These are phyloP conservation scores for Fragaria vesca DNA, from an alignment of 306 rosid genomes.

Conservation along the genomic window DNA sequence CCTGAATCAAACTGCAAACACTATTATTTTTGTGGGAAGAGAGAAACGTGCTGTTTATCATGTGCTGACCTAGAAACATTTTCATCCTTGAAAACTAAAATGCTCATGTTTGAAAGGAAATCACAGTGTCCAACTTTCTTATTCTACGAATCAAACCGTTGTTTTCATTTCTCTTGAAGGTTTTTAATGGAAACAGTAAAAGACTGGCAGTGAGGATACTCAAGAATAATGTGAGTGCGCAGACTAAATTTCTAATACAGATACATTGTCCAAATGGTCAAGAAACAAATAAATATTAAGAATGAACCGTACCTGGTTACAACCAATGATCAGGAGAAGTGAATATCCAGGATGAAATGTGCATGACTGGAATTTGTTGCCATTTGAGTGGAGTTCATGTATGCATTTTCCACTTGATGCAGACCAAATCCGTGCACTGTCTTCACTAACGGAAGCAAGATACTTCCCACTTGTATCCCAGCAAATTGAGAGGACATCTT, in stretches of 20 bases:
- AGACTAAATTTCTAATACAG: not conserved
- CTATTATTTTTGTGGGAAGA: not conserved
- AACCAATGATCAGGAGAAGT: slow-evolving; percentile 49
- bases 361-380: slow-evolving; percentile 61
- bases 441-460: slow-evolving; percentile 64
- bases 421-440: slow-evolving; percentile 53
- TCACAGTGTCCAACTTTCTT: not conserved
- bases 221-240: not conserved
- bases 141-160: not conserved
- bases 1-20: not conserved
- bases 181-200: not conserved
- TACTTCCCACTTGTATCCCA: slow-evolving; percentile 54
- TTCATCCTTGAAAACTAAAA: not conserved
- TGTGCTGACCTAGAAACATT: not conserved
- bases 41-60: not conserved
- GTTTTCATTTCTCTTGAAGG: not conserved
- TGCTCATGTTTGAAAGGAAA: slow-evolving; percentile 1
- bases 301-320: slow-evolving; percentile 47
- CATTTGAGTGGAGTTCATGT: slow-evolving; percentile 41
- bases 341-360: slow-evolving; percentile 50
- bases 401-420: slow-evolving; percentile 43
- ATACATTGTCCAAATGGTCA: not conserved
- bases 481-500: slow-evolving; percentile 56
- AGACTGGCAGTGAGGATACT: not conserved
- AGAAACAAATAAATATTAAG: not conserved